These are phyloP conservation scores for Pichia norvegensis DNA, from an alignment of 1,139 yeast genomes.

Conservation along the genomic window DNA sequence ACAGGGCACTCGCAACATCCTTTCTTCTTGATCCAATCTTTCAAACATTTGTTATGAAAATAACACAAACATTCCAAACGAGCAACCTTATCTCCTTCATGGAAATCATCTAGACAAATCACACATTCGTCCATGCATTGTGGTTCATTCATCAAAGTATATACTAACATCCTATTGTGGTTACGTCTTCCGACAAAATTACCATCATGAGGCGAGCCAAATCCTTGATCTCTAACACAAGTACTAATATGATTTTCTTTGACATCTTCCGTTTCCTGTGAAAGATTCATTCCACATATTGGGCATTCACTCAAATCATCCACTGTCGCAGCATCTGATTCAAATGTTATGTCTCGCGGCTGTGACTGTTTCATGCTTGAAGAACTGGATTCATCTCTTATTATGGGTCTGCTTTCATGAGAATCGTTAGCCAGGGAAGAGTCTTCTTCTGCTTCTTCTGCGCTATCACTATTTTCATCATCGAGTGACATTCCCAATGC, in stretches of 20 bases:
- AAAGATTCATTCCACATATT: slow-evolving; percentile 42
- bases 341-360: slow-evolving; percentile 12
- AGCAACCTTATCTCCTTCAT: slow-evolving; percentile 83
- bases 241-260: slow-evolving; percentile 62
- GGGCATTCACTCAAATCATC: slow-evolving; percentile 42
- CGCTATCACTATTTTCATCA: slow-evolving; percentile 4
- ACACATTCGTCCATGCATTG: slow-evolving; percentile 66
- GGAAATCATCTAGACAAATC: slow-evolving; percentile 83
- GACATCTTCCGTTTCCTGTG: slow-evolving; percentile 33
- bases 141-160: slow-evolving; percentile 33
- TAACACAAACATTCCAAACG: slow-evolving; percentile 90
- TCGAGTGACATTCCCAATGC: slow-evolving; percentile 29
- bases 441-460: background rate
- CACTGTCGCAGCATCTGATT: slow-evolving; percentile 13
- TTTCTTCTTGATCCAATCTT: slow-evolving; percentile 81
- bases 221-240: slow-evolving; percentile 63
- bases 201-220: slow-evolving; percentile 42
- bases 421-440: background rate
- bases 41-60: slow-evolving; percentile 84
- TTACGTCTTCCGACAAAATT: slow-evolving; percentile 26
- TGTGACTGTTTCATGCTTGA: slow-evolving; percentile 7
- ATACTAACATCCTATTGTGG: slow-evolving; percentile 73
- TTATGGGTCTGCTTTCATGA: background rate
- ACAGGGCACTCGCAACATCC: slow-evolving; percentile 86
- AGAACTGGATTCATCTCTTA: background rate